Conservation (phyloP, 108 stramenopile species). For the Skeletonema grethae region DNA sequence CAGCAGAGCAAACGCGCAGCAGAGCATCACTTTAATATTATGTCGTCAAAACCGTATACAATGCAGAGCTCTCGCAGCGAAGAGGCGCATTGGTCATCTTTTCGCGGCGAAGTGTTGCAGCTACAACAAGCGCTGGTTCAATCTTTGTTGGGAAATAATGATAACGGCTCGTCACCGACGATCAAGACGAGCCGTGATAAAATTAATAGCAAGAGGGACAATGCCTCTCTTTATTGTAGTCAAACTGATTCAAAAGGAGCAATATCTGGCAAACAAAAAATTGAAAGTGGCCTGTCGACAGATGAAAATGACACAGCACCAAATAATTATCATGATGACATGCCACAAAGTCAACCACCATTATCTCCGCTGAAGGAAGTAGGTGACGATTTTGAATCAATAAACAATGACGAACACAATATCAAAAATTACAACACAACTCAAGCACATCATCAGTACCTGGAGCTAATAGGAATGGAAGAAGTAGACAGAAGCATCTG, state of each 20-base stretch:
- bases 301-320: not conserved
- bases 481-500: conserved; percentile 11
- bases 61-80: conserved; percentile 4
- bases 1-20: no score
- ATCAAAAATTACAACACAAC: not conserved
- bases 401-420: not conserved
- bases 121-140: not conserved
- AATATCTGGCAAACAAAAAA: not conserved
- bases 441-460: not conserved
- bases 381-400: not conserved
- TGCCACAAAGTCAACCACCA: not conserved
- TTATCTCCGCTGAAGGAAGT: not conserved
- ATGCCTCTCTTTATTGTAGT: not conserved
- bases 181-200: not conserved
- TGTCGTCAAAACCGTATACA: no score
- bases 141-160: not conserved
- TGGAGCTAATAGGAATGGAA: conserved; percentile 9
- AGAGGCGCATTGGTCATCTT: conserved; percentile 7
- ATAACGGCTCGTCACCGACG: not conserved
- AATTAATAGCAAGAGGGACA: not conserved
- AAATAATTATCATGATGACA: not conserved
- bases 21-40: no score
- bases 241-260: not conserved
- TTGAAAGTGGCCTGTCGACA: not conserved
- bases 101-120: not conserved